Base-by-base conservation (phyloP, 2,329 filamentous ascomycete species). In the Clarireedia hainanense region DNA sequence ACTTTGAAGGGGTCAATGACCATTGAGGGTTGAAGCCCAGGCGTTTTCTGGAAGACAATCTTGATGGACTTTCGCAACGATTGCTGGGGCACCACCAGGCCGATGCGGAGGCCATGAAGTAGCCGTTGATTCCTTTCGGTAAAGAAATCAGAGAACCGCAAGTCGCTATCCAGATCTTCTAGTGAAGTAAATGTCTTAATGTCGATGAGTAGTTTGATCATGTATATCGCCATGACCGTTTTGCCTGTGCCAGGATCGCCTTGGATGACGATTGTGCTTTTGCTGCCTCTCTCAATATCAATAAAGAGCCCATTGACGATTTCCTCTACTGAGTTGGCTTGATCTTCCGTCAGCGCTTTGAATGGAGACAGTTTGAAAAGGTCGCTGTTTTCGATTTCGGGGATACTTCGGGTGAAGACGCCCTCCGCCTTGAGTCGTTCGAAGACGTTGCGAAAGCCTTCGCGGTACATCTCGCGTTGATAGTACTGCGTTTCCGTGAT, bases 291-390 rank as follows among this genome's bases (percentile, higher is more conserved):
- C 26, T 58, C 56, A 24, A 55, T 10, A n/a, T 58, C 56, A 47
- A 55, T 39, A 24, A 58, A 52, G 17, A 58, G 34, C 23, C 56
- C 46, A 6, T 58, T 47, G 51, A 58, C 26, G 42, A 58, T 58
- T 58, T 55, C 52, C 47, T 58, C 47, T 42, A 55, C 52, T 20
- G 56, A 58, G 30, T 3, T 58, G 17, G 56, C 51, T 52, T 55
- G 51, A 55, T 58, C 51, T 58, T 54, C 47, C 40, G 56, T 58
- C 39, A 58, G 47, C 17, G 56, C 56, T 55, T 58, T 58, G 56
- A 27, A 27, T 27, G 26, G 26, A 5, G 26, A 27, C 7, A 27
- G 26, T 7, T 27, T 27, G 26, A 27, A 27, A 27, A 27, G 26
- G 26, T 27, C 26, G 2, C 26, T 27, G 26, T 27, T 27, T 27